These are phyloP conservation scores for Eucalyptus rudis DNA, from an alignment of 345 rosid genomes.

Conservation along the genomic window DNA sequence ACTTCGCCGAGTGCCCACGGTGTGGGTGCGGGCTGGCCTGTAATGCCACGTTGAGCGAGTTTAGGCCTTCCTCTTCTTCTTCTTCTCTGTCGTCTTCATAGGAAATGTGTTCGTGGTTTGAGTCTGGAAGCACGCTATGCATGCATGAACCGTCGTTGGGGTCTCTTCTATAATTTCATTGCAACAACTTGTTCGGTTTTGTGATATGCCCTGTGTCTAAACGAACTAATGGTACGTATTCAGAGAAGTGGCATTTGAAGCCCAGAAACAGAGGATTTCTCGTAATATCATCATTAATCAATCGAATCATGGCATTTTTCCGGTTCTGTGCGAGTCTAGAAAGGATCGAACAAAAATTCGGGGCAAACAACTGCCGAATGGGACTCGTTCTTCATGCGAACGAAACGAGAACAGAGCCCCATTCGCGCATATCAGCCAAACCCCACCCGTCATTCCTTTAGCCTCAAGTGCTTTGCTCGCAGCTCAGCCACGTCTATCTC, in stretches of 20 bases:
- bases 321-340: not conserved
- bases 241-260: not conserved
- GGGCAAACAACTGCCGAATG: not conserved
- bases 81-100: not conserved
- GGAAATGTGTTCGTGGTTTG: not conserved
- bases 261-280: not conserved
- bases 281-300: not conserved
- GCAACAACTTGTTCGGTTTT: not conserved
- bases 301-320: not conserved
- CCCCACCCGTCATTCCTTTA: conserved; percentile 10
- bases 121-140: not conserved
- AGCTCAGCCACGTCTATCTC: conserved; percentile 63
- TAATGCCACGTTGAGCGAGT: not conserved
- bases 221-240: not conserved
- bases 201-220: not conserved
- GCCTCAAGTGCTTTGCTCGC: conserved; percentile 45
- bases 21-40: conserved; percentile 46
- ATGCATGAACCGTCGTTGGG: not conserved
- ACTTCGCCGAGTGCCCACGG: conserved; percentile 25
- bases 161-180: not conserved
- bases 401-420: not conserved
- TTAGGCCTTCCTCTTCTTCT: not conserved
- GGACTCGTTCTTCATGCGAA: not conserved
- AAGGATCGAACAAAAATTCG: not conserved
- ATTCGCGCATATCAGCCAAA: not conserved